A percentile compares a stretch with the other conserved stretches of the same genome.
These are phyloP conservation scores for Ehretia macrophylla DNA, from an alignment of 257 asterid species.

Conservation along the genomic window DNA sequence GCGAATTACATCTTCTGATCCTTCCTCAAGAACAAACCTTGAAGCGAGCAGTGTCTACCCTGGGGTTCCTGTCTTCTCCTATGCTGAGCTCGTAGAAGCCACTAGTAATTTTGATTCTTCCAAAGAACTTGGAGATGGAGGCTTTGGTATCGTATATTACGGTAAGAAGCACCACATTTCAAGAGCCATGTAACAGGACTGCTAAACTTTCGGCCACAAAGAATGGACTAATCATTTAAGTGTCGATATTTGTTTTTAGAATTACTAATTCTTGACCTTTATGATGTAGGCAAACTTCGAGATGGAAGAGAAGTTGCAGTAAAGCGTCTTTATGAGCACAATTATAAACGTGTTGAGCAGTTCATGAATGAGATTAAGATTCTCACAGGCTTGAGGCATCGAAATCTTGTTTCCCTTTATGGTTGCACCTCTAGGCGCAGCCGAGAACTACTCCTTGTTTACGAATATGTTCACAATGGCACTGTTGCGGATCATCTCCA, in stretches of 20 bases:
- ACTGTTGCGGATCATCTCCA: constrained; percentile 23
- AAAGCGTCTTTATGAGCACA: constrained; percentile 24
- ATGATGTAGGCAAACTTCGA: constrained; percentile 6
- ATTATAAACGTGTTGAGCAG: constrained; percentile 19
- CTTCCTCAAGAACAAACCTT: not conserved
- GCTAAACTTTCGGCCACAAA: not conserved
- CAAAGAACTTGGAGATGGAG: constrained; percentile 30
- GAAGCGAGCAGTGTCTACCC: not conserved
- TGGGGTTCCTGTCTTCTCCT: constrained; percentile 5
- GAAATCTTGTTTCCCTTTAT: constrained; percentile 16
- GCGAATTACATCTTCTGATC: not conserved
- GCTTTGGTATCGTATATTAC: constrained; percentile 27
- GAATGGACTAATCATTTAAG: too few species aligned
- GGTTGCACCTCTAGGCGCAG: constrained; percentile 22
- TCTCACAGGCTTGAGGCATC: constrained; percentile 17
- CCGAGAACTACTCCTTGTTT: constrained; percentile 22
- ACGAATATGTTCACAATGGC: constrained; percentile 20
- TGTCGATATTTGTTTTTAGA: not conserved
- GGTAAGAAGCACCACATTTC: too few species aligned
- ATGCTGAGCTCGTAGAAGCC: constrained; percentile 21
- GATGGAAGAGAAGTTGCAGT: constrained; percentile 21
- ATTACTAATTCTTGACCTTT: not conserved
- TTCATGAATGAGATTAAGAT: constrained; percentile 21
- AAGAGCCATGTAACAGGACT: not conserved
- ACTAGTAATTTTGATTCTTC: constrained; percentile 14